Percentiles rank a stretch among this genome's conserved stretches.
Evolutionary conservation across 2,329 filamentous ascomycete genomes (phyloP).

Genomic region (Phyllosticta citriasiana): DNA sequence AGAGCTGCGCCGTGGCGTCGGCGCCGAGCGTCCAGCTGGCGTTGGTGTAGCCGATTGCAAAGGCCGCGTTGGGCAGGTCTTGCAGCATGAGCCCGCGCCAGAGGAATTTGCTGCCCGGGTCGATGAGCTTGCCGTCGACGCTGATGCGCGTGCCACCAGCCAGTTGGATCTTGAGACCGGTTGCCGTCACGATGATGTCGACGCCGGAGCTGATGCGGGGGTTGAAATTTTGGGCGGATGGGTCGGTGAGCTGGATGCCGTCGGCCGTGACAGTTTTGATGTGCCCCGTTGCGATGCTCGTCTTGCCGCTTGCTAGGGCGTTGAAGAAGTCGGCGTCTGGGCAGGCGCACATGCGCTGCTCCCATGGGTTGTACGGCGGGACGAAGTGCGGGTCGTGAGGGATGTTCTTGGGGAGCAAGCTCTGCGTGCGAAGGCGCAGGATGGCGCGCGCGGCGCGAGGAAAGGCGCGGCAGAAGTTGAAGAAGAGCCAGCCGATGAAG

Average conservation of each 20-base stretch:
- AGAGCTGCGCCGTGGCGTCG: conserved; percentile 42
- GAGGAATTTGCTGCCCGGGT: conserved; percentile 41
- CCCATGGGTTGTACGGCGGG: conserved; percentile 44
- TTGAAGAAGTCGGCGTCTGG: conserved; percentile 51
- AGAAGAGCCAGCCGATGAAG: conserved; percentile 38
- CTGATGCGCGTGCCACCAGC: conserved; percentile 42
- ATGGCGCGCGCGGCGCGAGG: conserved; percentile 40
- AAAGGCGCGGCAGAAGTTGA: conserved; percentile 43
- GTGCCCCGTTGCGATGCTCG: conserved; percentile 44
- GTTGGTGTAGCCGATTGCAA: conserved; percentile 51
- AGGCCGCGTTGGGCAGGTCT: conserved; percentile 50
- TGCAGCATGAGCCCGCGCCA: conserved; percentile 55
- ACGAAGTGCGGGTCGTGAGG: conserved; percentile 36
- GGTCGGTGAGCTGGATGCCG: conserved; percentile 38
- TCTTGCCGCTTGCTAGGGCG: conserved; percentile 40
- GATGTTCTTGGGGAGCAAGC: conserved; percentile 41
- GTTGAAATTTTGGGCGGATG: conserved; percentile 16
- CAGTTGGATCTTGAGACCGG: conserved; percentile 48
- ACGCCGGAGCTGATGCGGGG: conserved; percentile 35
- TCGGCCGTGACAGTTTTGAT: conserved; percentile 42
- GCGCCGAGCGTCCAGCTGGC: conserved; percentile 54
- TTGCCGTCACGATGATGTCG: conserved; percentile 57
- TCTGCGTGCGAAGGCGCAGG: conserved; percentile 37
- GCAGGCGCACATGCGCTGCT: conserved; percentile 67
- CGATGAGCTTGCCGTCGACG: conserved; percentile 40